Base-by-base conservation (phyloP, 1,284 basidiomycete species). In the Boletus semigastroideus region DNA sequence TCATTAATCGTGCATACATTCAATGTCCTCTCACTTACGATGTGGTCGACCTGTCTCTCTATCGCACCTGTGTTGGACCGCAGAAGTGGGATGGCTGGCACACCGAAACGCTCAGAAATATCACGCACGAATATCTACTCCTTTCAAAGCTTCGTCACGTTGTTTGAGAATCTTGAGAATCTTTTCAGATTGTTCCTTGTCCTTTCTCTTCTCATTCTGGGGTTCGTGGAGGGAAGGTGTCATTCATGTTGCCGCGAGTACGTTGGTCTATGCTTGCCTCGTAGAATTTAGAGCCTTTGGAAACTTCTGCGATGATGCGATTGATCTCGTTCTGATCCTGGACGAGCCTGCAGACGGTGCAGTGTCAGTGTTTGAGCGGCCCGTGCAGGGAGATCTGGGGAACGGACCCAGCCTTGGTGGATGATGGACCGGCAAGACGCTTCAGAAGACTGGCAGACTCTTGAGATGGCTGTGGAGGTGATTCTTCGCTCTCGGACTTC, bases 241-340 rank as follows among this genome's bases (percentile, higher is more conserved):
- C 49, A 59, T 55, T 31, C 42, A 7, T 33, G 39, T 42, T 19
- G 41, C 42, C 28, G 46, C 48, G 28, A 17, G 16, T 45, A 37
- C n/a, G 8, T n/a, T 17, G 38, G 38, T 34, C 10, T 45, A 42
- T 37, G 52, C 74, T 59, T 63, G 82, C 88, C 73, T 92, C 86
- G 64, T 91, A 92, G 68, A 88, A 92, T 65, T 89, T 88, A 36
- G 89, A 90, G 2, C 90, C 90, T 61, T 88, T 90, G 1, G 88
- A 91, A 16, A 79, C 88, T 51, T 91, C 87, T 2, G 87, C 86
- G 53, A 92, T 92, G 46, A 89, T 78, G 16, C 80, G 81, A 59
- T 91, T 92, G 36, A 91, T 88, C 65, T 88, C 87, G 20, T 80
- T 79, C 63, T 92, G 90, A 59, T 92, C 89, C 55, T 82, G 83